Base-by-base conservation (phyloP, 768 basidiomycete species). In the Phanerodontia chrysosporium region DNA sequence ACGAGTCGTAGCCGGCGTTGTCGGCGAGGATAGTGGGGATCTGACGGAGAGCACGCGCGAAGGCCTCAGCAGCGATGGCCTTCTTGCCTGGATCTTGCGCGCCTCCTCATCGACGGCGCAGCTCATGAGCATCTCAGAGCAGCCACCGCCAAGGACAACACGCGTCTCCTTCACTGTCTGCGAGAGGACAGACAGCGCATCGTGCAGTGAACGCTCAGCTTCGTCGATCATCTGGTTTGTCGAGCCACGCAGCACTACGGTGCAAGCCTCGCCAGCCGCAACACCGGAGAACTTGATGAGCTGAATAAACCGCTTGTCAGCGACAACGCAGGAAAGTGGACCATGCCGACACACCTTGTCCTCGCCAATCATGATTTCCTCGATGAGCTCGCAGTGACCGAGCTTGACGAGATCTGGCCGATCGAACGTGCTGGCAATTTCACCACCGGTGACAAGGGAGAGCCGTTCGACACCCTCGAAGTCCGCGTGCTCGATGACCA, bases 221-320 rank as follows among this genome's bases (percentile, higher is more conserved):
- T 99, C 97, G 66, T 98, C 97, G 25, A 99, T 89, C 96, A 99
- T 99, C 71, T 99, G 97, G 62, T 88, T 89, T 22, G 97, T 98
- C 39, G 95, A 97, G 14, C 97, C 97, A 35, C 97, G 91, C 8
- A 99, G 83, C 28, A 99, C 96, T 54, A 98, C 95, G 0, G 97
- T 99, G 72, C 97, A 98, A 22, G 97, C 97, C 73, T 96, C 87
- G 13, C 96, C 96, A 21, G 96, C 95, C 13, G 95, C 95, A 44
- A 99, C 96, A 45, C 97, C 97, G 9, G 97, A 98, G 80, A 99
- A 99, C 76, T 98, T 99, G 78, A 98, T 97, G 62, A 99, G 82
- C 95, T 98, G 39, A 65, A 8, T 2, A n/a, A 36, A n/a, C 13
- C 18, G 39, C 35, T 28, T 46, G 36, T 36, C 1, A 54, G 42